Evolutionary conservation across 306 rosid species (phyloP).

Genomic region (Erythrophleum fordii): DNA sequence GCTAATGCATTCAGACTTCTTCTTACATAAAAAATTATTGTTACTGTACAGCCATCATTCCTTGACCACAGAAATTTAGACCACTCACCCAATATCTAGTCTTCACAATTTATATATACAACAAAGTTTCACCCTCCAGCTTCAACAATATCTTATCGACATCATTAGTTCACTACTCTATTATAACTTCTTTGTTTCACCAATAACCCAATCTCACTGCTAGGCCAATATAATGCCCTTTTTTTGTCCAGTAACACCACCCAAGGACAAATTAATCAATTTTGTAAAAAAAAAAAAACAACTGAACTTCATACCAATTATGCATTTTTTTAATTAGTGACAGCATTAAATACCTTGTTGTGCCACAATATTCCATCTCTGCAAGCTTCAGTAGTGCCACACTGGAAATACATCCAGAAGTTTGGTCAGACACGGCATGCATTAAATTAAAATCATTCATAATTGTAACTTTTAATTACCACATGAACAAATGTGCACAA

Average conservation of each 20-base stretch:
- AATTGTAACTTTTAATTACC: not conserved
- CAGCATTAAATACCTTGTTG: slow-evolving; percentile 73
- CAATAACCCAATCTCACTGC: not conserved
- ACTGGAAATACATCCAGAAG: slow-evolving; percentile 59
- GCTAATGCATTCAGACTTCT: not conserved
- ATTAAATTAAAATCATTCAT: slow-evolving; percentile 7
- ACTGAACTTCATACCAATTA: not conserved
- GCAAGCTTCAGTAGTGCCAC: slow-evolving; percentile 87
- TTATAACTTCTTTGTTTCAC: not conserved
- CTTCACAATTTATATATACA: not conserved
- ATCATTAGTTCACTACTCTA: not conserved
- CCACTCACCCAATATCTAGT: not conserved
- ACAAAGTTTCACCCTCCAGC: not conserved
- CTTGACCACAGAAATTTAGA: not conserved
- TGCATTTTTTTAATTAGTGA: not conserved
- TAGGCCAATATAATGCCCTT: not conserved
- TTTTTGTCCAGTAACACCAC: not conserved
- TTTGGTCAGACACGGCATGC: slow-evolving; percentile 30
- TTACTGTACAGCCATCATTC: not conserved
- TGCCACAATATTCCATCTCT: slow-evolving; percentile 91
- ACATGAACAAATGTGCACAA: slow-evolving; percentile 5
- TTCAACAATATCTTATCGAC: not conserved
- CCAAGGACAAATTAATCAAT: not conserved
- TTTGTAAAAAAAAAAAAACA: not conserved
- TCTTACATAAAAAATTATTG: not conserved